Percentiles rank a stretch among this genome's conserved stretches.
These are phyloP conservation scores for Cutaneotrichosporon sp. DNA, from an alignment of 1,284 basidiomycete species.

Conservation along the genomic window DNA sequence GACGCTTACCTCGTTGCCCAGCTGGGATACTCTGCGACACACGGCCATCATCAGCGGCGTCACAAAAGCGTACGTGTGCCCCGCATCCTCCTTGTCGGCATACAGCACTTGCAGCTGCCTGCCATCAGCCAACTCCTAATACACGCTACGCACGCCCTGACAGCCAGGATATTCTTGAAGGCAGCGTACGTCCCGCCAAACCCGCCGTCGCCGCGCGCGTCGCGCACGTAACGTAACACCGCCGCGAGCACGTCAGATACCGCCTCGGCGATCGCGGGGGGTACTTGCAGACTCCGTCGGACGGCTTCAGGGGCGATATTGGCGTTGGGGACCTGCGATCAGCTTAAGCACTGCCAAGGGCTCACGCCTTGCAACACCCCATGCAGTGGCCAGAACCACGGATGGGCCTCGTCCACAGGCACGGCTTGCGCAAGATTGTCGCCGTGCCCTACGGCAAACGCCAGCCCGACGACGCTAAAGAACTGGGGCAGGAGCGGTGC, in stretches of 20 bases:
- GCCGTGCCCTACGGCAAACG: slow-evolving; percentile 14
- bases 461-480: slow-evolving; percentile 15
- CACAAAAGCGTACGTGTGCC: slow-evolving; percentile 30
- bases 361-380: slow-evolving; percentile 20
- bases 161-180: slow-evolving; percentile 22
- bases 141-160: slow-evolving; percentile 26
- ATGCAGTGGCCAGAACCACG: slow-evolving; percentile 27
- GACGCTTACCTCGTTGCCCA: slow-evolving; percentile 5
- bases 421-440: slow-evolving; percentile 23
- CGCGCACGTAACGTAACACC: slow-evolving; percentile 25
- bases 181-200: slow-evolving; percentile 17
- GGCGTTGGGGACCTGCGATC: neutral
- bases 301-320: neutral
- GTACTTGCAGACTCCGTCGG: neutral
- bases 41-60: slow-evolving; percentile 26
- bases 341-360: too few relatives aligned
- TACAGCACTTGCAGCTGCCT: slow-evolving; percentile 39
- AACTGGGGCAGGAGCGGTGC: slow-evolving; percentile 17
- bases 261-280: neutral
- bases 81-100: slow-evolving; percentile 17
- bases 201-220: neutral
- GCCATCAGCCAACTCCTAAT: neutral
- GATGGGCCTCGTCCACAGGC: slow-evolving; percentile 24
- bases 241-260: slow-evolving; percentile 25
- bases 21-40: slow-evolving; percentile 3